phyloP scores from a whole-genome alignment of 176 grass and related monocot species.

The Oropetium thomaeum region DNA sequence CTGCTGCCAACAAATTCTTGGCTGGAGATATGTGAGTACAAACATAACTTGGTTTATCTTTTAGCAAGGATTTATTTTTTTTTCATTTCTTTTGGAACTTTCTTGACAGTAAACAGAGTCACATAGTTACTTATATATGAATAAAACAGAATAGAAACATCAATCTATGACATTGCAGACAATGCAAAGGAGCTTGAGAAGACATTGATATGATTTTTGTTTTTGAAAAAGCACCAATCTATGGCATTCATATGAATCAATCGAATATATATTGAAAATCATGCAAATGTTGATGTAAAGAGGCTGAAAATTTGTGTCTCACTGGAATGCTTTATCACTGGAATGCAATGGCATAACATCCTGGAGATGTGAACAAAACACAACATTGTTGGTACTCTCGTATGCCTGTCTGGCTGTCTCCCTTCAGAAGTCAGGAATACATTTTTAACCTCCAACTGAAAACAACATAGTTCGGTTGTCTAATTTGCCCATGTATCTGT shows the following conservation, averaged over 20 bases:
- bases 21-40: slow-evolving; percentile 87
- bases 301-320: background rate
- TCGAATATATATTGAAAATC: background rate
- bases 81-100: background rate
- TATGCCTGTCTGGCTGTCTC: background rate
- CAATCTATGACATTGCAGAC: background rate
- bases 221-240: too few species aligned
- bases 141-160: background rate
- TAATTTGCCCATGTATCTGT: background rate
- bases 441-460: background rate
- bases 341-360: background rate
- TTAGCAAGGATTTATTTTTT: background rate
- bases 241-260: too few species aligned
- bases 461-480: background rate
- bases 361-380: background rate
- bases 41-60: slow-evolving; percentile 7
- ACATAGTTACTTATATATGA: background rate
- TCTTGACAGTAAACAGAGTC: background rate
- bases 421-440: background rate
- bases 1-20: slow-evolving; percentile 74
- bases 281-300: background rate
- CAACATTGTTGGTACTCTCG: background rate
- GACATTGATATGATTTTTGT: background rate
- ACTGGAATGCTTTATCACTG: background rate
- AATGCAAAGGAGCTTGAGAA: background rate